phyloP scores from a whole-genome alignment of 2,329 filamentous ascomycete genomes.

The Alternaria gansuensis region DNA sequence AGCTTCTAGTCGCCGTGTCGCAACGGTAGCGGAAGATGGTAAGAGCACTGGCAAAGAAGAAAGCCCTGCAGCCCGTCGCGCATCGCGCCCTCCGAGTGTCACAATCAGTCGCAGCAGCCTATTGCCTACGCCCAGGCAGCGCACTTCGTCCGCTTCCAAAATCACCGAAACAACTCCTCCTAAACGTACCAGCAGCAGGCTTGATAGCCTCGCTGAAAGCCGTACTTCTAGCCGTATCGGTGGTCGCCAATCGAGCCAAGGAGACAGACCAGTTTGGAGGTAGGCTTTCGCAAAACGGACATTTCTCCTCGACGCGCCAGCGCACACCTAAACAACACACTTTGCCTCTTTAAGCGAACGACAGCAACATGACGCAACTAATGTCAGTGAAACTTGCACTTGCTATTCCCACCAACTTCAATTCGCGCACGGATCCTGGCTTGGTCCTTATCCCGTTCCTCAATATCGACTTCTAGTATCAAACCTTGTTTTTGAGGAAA shows the following conservation, averaged over 20 bases:
- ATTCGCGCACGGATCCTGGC: conserved; percentile 29
- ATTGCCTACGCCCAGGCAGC: conserved; percentile 42
- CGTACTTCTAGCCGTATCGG: conserved; percentile 36
- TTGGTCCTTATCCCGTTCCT: conserved; percentile 23
- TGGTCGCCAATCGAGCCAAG: conserved; percentile 37
- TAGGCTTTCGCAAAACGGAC: conserved; percentile 30
- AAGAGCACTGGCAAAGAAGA: conserved; percentile 36
- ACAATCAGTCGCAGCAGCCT: conserved; percentile 44
- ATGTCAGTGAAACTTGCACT: conserved; percentile 7
- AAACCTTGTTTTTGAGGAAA: not conserved
- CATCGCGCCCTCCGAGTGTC: conserved; percentile 41
- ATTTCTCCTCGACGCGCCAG: conserved; percentile 12
- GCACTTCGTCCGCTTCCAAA: conserved; percentile 35
- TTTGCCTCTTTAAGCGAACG: conserved; percentile 2
- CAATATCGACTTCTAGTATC: conserved; percentile 27
- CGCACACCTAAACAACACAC: conserved; percentile 1
- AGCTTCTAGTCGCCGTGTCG: conserved; percentile 37
- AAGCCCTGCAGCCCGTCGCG: conserved; percentile 42
- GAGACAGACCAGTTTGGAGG: conserved; percentile 38
- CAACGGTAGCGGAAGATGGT: conserved; percentile 33
- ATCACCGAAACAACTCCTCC: conserved; percentile 21
- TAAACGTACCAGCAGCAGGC: conserved; percentile 35
- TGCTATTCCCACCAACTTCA: conserved; percentile 15
- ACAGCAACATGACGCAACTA: conserved; percentile 11
- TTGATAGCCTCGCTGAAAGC: conserved; percentile 37